Evolutionary conservation across 1,139 yeast species (phyloP).

Genomic region (Maudiozyma humilis): DNA sequence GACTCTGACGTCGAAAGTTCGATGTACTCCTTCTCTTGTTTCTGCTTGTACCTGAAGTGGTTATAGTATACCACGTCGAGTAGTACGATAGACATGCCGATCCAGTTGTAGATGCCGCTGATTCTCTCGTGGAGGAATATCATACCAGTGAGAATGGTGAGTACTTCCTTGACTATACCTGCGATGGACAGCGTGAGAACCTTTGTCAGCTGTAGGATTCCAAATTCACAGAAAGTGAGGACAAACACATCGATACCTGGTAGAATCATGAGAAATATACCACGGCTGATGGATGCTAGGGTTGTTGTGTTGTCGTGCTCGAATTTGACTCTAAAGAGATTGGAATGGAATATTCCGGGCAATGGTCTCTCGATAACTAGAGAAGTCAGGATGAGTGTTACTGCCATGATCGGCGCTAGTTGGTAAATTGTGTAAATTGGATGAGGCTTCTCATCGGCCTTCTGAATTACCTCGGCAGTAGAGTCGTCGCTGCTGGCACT

Average conservation of each 20-base stretch:
- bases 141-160: constrained; percentile 68
- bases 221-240: constrained; percentile 86
- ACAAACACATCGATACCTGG: constrained; percentile 86
- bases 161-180: constrained; percentile 84
- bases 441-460: constrained; percentile 35
- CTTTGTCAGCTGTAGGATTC: constrained; percentile 70
- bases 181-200: constrained; percentile 83
- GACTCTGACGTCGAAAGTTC: neutral
- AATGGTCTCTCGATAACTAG: constrained; percentile 27
- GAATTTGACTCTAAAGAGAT: constrained; percentile 16
- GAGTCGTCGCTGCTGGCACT: neutral
- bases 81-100: constrained; percentile 75
- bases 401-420: constrained; percentile 76
- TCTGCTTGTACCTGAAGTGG: constrained; percentile 44
- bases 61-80: constrained; percentile 78
- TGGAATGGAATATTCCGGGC: constrained; percentile 20
- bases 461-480: neutral
- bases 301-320: constrained; percentile 6
- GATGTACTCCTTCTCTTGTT: constrained; percentile 8
- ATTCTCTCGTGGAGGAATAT: constrained; percentile 68
- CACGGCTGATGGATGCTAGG: constrained; percentile 33
- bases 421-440: constrained; percentile 80
- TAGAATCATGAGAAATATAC: constrained; percentile 52
- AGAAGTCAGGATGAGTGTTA: constrained; percentile 44
- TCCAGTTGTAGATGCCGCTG: constrained; percentile 49